Evolutionary conservation across 176 grass and related monocot species (phyloP).

Genomic region (Dactylis glomerata): DNA sequence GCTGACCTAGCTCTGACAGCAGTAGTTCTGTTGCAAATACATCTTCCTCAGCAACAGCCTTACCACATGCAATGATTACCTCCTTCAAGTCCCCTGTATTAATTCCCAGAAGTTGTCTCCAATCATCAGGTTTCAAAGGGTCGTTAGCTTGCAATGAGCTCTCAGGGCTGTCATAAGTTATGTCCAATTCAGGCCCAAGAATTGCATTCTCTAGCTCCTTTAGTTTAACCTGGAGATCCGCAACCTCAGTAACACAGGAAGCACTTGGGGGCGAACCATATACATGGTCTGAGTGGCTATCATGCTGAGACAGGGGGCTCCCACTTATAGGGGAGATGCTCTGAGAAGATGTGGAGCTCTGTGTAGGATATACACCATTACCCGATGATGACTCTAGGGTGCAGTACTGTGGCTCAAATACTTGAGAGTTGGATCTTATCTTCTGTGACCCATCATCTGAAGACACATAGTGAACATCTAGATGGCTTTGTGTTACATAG

Average conservation of each 20-base stretch:
- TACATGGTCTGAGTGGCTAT: conserved; percentile 52
- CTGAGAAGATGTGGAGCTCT: conserved; percentile 64
- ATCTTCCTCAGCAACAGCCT: conserved; percentile 54
- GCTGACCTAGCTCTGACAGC: conserved; percentile 53
- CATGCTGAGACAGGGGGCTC: conserved; percentile 68
- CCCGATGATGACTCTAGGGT: conserved; percentile 74
- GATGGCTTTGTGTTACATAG: conserved; percentile 25
- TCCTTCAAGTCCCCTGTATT: conserved; percentile 63
- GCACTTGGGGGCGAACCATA: conserved; percentile 62
- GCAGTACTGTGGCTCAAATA: conserved; percentile 50
- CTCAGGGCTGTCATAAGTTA: conserved; percentile 40
- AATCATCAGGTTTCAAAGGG: conserved; percentile 31
- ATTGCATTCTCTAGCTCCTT: conserved; percentile 71
- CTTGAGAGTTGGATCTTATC: conserved; percentile 17
- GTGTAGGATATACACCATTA: conserved; percentile 46
- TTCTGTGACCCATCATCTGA: conserved; percentile 38
- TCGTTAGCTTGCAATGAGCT: conserved; percentile 30
- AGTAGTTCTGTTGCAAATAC: conserved; percentile 38
- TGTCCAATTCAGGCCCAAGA: conserved; percentile 67
- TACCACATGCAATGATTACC: conserved; percentile 57
- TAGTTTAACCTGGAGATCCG: conserved; percentile 64
- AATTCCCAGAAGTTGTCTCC: conserved; percentile 67
- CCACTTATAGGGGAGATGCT: conserved; percentile 46
- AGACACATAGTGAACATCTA: conserved; percentile 18
- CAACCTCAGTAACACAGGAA: conserved; percentile 69